A percentile compares a stretch with the other conserved stretches of the same genome.
phyloP scores from a whole-genome alignment of 75 land plant genomes.

The Cupressus sempervirens region DNA sequence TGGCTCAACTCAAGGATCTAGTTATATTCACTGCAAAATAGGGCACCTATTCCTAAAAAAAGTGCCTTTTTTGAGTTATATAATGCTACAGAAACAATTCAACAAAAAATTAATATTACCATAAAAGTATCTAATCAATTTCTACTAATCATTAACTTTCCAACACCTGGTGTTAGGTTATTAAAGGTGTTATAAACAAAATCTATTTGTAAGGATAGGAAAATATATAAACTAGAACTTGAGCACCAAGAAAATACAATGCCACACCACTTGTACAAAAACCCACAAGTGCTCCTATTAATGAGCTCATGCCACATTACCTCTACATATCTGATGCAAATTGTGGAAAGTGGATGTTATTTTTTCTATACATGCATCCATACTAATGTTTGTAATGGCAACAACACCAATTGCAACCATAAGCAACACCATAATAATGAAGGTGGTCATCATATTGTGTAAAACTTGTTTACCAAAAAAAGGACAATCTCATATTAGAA shows the following conservation, averaged over 20 bases:
- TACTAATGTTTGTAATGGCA: constrained; percentile 83
- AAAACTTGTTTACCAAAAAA: constrained; percentile 37
- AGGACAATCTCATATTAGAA: constrained; percentile 20
- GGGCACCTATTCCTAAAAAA: too few relatives aligned
- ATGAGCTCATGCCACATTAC: constrained; percentile 49
- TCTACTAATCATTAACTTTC: too few relatives aligned
- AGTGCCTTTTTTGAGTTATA: too few relatives aligned
- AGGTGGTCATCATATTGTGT: constrained; percentile 32
- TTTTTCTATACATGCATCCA: constrained; percentile 81
- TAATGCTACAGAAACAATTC: too few relatives aligned
- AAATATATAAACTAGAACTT: too few relatives aligned
- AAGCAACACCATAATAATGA: constrained; percentile 36
- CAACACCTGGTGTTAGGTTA: too few relatives aligned
- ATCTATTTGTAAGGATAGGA: too few relatives aligned
- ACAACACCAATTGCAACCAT: constrained; percentile 44
- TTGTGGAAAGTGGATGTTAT: constrained; percentile 48
- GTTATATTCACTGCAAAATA: too few relatives aligned
- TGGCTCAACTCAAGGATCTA: too few relatives aligned
- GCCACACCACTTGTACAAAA: constrained; percentile 69
- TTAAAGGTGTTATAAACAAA: too few relatives aligned
- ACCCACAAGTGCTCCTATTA: constrained; percentile 65
- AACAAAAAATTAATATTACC: too few relatives aligned
- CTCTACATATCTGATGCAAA: constrained; percentile 77
- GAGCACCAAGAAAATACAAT: constrained; percentile 62
- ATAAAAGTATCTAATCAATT: too few relatives aligned